phyloP scores from a whole-genome alignment of 257 asterid genomes.

The Solanum piurae region DNA sequence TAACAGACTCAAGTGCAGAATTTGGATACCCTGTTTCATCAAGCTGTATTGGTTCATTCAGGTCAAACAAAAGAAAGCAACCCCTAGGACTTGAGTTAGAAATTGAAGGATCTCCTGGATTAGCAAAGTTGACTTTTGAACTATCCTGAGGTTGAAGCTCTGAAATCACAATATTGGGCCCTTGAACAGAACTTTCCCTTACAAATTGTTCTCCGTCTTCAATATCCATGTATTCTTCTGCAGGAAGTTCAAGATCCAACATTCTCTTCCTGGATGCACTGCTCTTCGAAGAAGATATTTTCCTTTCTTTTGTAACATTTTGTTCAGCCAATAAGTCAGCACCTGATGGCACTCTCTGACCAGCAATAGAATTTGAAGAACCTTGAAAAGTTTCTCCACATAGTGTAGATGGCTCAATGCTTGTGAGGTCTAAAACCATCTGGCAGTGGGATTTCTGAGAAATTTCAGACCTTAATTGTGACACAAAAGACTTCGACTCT shows the following conservation, averaged over 20 bases:
- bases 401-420: slow-evolving; percentile 8
- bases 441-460: slow-evolving; percentile 27
- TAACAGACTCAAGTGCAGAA: slow-evolving; percentile 17
- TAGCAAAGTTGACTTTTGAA: slow-evolving; percentile 14
- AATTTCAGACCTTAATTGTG: slow-evolving; percentile 18
- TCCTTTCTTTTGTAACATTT: slow-evolving; percentile 9
- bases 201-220: slow-evolving; percentile 24
- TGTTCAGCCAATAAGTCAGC: slow-evolving; percentile 6
- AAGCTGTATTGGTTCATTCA: slow-evolving; percentile 49
- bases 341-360: neutral
- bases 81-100: slow-evolving; percentile 17
- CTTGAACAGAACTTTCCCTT: slow-evolving; percentile 11
- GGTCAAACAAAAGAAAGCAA: slow-evolving; percentile 33
- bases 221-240: slow-evolving; percentile 18
- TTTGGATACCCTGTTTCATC: slow-evolving; percentile 24
- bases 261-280: slow-evolving; percentile 17
- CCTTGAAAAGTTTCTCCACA: slow-evolving; percentile 18
- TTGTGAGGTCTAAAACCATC: slow-evolving; percentile 9
- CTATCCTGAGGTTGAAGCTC: slow-evolving; percentile 7
- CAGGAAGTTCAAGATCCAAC: slow-evolving; percentile 44
- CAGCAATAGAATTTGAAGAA: slow-evolving; percentile 9
- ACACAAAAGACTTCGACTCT: slow-evolving; percentile 14
- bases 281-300: slow-evolving; percentile 7
- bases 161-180: slow-evolving; percentile 9
- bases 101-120: slow-evolving; percentile 15